Evolutionary conservation across 768 basidiomycete genomes (phyloP).

Genomic region (Trametes gibbosa): DNA sequence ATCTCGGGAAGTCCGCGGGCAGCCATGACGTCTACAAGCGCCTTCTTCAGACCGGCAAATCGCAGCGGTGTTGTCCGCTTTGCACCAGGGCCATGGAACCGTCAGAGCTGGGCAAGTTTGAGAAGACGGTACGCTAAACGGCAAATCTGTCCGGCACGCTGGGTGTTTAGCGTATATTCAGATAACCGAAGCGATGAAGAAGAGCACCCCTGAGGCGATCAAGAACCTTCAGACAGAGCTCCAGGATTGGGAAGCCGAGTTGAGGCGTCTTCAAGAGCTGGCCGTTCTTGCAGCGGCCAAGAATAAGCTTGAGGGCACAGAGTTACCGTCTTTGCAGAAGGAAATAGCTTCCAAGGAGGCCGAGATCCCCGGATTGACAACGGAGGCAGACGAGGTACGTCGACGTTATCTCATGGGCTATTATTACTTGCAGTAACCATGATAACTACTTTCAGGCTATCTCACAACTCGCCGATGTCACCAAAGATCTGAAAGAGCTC

Average conservation of each 20-base stretch:
- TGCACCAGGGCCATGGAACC: constrained; percentile 71
- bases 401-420: not conserved
- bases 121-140: constrained; percentile 54
- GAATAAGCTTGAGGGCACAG: constrained; percentile 52
- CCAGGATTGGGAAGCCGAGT: constrained; percentile 56
- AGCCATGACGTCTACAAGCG: constrained; percentile 49
- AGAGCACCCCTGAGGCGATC: constrained; percentile 47
- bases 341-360: constrained; percentile 58
- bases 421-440: not conserved
- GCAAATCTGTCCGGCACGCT: not conserved
- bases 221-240: constrained; percentile 46
- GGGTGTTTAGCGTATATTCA: constrained; percentile 27
- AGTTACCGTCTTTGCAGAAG: constrained; percentile 66
- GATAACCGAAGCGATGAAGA: constrained; percentile 64
- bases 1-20: constrained; percentile 29
- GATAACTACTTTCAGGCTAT: constrained; percentile 39
- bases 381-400: constrained; percentile 61
- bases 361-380: constrained; percentile 49
- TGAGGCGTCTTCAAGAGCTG: constrained; percentile 55
- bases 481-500: constrained; percentile 61
- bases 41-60: constrained; percentile 55
- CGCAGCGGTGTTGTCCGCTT: constrained; percentile 66
- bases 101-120: constrained; percentile 55
- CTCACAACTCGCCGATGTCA: constrained; percentile 50
- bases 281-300: constrained; percentile 53